Evolutionary conservation across 768 basidiomycete species (phyloP).

Genomic region (Termitomyces sp.): DNA sequence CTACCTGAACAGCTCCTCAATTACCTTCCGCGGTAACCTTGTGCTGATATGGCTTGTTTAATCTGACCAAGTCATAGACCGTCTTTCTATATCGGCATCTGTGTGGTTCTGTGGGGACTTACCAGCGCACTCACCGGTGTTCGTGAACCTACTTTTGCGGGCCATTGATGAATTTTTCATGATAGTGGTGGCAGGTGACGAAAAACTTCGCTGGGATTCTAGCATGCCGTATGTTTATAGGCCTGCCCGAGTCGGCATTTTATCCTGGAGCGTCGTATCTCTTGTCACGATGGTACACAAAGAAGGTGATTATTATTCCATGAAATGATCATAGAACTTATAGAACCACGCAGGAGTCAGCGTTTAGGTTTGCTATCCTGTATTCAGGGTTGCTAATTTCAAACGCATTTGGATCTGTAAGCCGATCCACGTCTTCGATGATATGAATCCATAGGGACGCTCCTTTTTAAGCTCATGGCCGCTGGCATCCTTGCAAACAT

Average conservation of each 20-base stretch:
- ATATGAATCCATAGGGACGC: neutral
- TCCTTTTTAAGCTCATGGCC: slow-evolving; percentile 48
- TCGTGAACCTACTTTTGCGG: slow-evolving; percentile 7
- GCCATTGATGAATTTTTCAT: neutral
- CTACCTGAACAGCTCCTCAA: slow-evolving; percentile 40
- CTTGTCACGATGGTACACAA: slow-evolving; percentile 53
- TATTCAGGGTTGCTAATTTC: slow-evolving; percentile 57
- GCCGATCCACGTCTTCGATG: slow-evolving; percentile 10
- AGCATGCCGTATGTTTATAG: slow-evolving; percentile 55
- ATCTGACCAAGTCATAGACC: slow-evolving; percentile 32
- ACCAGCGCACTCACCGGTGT: slow-evolving; percentile 62
- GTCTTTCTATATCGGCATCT: slow-evolving; percentile 54
- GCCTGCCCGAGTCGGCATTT: slow-evolving; percentile 62
- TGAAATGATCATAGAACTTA: neutral
- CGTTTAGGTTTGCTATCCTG: slow-evolving; percentile 56
- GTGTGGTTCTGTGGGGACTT: slow-evolving; percentile 58
- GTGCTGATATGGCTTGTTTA: neutral
- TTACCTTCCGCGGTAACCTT: slow-evolving; percentile 41
- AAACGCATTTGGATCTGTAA: slow-evolving; percentile 62
- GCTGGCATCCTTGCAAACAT: slow-evolving; percentile 69
- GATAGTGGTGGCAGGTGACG: slow-evolving; percentile 34
- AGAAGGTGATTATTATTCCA: slow-evolving; percentile 32
- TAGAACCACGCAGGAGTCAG: slow-evolving; percentile 45
- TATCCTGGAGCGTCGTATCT: slow-evolving; percentile 51
- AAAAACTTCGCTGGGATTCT: slow-evolving; percentile 49